Base-by-base conservation (phyloP, 805 yeast species). In the Lipomyces orientalis region DNA sequence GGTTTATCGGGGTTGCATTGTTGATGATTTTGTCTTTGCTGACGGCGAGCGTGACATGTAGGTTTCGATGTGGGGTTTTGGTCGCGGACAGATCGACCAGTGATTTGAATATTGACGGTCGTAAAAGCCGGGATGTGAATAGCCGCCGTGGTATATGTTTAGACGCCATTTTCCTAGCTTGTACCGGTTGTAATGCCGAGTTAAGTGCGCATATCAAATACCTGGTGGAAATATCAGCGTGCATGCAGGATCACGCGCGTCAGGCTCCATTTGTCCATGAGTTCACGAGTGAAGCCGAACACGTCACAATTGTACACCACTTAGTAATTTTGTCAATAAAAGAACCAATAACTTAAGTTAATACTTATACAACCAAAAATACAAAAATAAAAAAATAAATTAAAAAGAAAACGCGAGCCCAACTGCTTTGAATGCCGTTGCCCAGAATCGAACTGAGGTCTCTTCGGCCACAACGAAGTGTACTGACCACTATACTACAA, bases 391-490 rank as follows among this genome's bases (percentile, higher is more conserved):
- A 22, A 39, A 56, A 33, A 31, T 25, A 9, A 34, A 35, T 25
- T 0, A 49, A 31, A 60, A 64, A 61, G 56, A 62, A 37, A 54
- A 46, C 14, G 34, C 43, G 60, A 64, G 56, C 60, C 62, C 69
- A 59, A 62, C 62, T 52, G 58, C 62, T 22, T 25, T 2, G 31
- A 35, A 16, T 86, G 88, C 88, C 88, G 87, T 82, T 81, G 82
- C 88, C 88, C 83, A 86, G 88, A 86, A 85, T 85, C 88, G 89
- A 86, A 86, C 88, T 84, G 84, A 87, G 88, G 88, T 85, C 84
- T 85, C 85, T 80, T 84, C 88, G 86, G 88, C 88, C 88, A 86
- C 88, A 86, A 86, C 86, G 88, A 84, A 80, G 84, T 85, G 88
- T 86, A 86, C 88, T 86, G 79, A 85, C 89, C 89, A 86, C 89